A percentile compares a stretch with the other conserved stretches of the same genome.
These are phyloP conservation scores for Kodamaea plutei DNA, from an alignment of 1,139 yeast species.

Conservation along the genomic window DNA sequence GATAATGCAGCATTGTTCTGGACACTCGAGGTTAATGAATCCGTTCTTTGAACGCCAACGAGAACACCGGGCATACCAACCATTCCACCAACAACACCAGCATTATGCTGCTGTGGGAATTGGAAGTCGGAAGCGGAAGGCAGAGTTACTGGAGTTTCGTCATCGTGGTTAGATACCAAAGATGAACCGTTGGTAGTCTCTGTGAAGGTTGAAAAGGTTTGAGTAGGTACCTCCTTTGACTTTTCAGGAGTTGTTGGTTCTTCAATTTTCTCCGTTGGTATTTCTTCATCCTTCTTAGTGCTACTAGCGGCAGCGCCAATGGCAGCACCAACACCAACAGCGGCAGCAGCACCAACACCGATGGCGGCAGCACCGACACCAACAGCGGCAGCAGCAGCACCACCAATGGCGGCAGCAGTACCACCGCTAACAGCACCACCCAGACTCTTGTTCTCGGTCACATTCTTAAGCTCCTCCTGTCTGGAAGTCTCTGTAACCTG, in stretches of 20 bases:
- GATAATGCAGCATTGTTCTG: conserved; percentile 90
- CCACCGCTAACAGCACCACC: conserved; percentile 23
- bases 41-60: conserved; percentile 54
- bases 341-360: conserved; percentile 25
- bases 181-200: conserved; percentile 32
- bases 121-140: conserved; percentile 53
- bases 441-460: conserved; percentile 22
- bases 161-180: conserved; percentile 32
- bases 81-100: conserved; percentile 39
- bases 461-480: conserved; percentile 11
- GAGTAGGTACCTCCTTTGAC: conserved; percentile 2
- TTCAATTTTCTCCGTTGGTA: background rate
- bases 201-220: conserved; percentile 8
- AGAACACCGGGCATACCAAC: conserved; percentile 48
- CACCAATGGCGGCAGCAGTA: conserved; percentile 23
- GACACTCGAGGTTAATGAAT: conserved; percentile 83
- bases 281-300: background rate
- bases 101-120: conserved; percentile 43
- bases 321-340: conserved; percentile 26
- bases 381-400: conserved; percentile 25
- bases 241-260: conserved; percentile 2
- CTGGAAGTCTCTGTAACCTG: conserved; percentile 14
- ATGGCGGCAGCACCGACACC: conserved; percentile 26
- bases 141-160: conserved; percentile 55
- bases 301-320: conserved; percentile 21